Base-by-base conservation (phyloP, 2,329 filamentous ascomycete genomes). In the Phoma herbarum region DNA sequence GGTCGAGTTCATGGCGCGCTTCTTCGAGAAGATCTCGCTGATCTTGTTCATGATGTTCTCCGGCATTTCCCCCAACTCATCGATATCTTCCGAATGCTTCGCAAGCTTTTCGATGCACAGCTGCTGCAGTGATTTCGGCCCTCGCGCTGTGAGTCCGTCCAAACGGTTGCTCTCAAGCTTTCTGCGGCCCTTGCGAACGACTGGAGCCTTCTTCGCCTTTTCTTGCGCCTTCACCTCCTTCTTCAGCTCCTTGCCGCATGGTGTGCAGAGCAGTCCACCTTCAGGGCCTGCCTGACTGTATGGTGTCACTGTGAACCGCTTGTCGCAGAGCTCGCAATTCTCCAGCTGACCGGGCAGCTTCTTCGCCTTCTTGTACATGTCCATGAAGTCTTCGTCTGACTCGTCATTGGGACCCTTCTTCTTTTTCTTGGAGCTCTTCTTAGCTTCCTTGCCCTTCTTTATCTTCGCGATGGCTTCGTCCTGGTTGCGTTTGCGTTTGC, bases 271-370 rank as follows among this genome's bases (percentile, higher is more conserved):
- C n/a, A 98, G 81, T 16, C 92, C 92, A 4, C 93, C 93, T n/a
- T 90, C 83, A 0, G 91, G 90, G 0, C 91, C 92, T 26, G 88
- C 85, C 64, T 92, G 90, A 62, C 90, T 93, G 79, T 97, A 97
- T 0, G 92, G 85, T 0, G 94, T 97, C 43, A 98, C 93, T 0
- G 92, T 97, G 72, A 98, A 98, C 35, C 93, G 88, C 75, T 95
- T 96, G 42, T 85, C 84, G 75, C 94, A 98, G 3, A 88, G 80
- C 62, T 91, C 92, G 73, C 94, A 98, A 65, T 97, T 93, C 63
- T 91, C 92, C 71, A 94, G 86, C 76, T 98, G 94, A 2, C 92
- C 93, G 1, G 92, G 91, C n/a, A 89, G 75, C 1, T 88, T 88
- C 29, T 81, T 81, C 14, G 78, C 68, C 66, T 86, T 87, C 66